These are phyloP conservation scores for Endotrypanum monterogeii DNA, from an alignment of 208 protist genomes.

Conservation along the genomic window DNA sequence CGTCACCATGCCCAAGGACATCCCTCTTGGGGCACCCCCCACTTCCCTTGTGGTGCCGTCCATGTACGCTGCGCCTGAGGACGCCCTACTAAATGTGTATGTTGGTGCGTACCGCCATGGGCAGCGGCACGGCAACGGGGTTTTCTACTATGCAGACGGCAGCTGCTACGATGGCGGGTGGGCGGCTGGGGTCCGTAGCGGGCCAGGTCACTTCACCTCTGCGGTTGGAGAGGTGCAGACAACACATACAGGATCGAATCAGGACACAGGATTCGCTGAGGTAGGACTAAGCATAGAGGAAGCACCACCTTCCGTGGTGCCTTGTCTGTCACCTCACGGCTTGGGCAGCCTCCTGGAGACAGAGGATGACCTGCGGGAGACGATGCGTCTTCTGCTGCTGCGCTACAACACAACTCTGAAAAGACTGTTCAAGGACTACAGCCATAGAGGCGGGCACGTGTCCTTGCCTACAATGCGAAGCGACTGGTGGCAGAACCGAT, in stretches of 20 bases:
- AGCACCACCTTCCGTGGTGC: constrained; percentile 17
- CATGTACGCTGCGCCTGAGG: constrained; percentile 40
- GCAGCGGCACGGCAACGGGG: constrained; percentile 65
- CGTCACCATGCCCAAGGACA: constrained; percentile 26
- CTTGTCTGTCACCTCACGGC: constrained; percentile 19
- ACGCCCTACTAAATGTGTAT: constrained; percentile 79
- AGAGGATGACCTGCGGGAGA: constrained; percentile 17
- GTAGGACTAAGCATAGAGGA: not conserved
- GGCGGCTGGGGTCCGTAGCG: constrained; percentile 55
- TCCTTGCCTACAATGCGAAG: constrained; percentile 55
- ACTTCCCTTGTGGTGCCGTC: constrained; percentile 19
- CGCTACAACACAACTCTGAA: constrained; percentile 76
- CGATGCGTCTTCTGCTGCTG: constrained; percentile 50
- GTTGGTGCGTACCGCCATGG: constrained; percentile 57
- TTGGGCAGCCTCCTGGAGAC: constrained; percentile 39
- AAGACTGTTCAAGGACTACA: constrained; percentile 58
- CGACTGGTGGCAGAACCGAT: constrained; percentile 79
- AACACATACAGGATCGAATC: not conserved
- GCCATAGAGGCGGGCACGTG: constrained; percentile 34
- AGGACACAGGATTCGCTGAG: constrained; percentile 28
- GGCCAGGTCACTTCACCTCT: constrained; percentile 60
- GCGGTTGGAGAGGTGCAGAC: constrained; percentile 47
- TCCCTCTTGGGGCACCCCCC: not conserved
- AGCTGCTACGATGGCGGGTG: constrained; percentile 86
- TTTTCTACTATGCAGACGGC: constrained; percentile 90